These are phyloP conservation scores for Cladosporium sp. DNA, from an alignment of 2,329 filamentous ascomycete species.

Conservation along the genomic window DNA sequence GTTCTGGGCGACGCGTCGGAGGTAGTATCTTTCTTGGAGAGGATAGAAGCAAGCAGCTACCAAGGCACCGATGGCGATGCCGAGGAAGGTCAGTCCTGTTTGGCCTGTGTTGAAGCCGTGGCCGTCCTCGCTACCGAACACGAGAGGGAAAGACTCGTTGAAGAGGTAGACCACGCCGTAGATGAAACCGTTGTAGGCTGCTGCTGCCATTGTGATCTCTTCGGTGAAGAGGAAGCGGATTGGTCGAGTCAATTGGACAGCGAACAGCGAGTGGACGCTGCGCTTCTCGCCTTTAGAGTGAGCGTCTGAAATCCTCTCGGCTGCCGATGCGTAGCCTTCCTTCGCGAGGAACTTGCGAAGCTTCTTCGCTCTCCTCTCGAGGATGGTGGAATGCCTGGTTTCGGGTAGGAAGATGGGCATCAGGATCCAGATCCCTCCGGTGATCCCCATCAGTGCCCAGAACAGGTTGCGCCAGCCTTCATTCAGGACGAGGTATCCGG, in stretches of 20 bases:
- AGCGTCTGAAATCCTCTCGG: slow-evolving; percentile 18
- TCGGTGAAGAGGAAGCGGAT: slow-evolving; percentile 46
- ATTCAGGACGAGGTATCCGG: slow-evolving; percentile 30
- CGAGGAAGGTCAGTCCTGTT: slow-evolving; percentile 23
- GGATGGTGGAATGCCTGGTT: slow-evolving; percentile 28
- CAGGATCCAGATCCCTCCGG: slow-evolving; percentile 21
- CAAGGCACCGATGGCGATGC: slow-evolving; percentile 36
- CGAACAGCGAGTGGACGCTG: slow-evolving; percentile 37
- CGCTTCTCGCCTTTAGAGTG: slow-evolving; percentile 21
- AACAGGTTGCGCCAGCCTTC: slow-evolving; percentile 22
- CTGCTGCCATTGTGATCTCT: slow-evolving; percentile 44
- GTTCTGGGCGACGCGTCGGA: slow-evolving; percentile 18
- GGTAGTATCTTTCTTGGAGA: slow-evolving; percentile 43
- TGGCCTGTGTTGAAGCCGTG: slow-evolving; percentile 40
- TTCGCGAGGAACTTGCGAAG: slow-evolving; percentile 52
- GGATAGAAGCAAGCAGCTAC: slow-evolving; percentile 38
- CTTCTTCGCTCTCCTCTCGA: slow-evolving; percentile 56
- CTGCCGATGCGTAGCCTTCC: slow-evolving; percentile 14
- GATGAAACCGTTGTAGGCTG: slow-evolving; percentile 47
- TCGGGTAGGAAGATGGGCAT: slow-evolving; percentile 27
- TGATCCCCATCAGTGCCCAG: slow-evolving; percentile 25
- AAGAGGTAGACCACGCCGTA: slow-evolving; percentile 49
- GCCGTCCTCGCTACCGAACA: slow-evolving; percentile 38
- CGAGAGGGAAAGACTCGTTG: slow-evolving; percentile 46
- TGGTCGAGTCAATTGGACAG: slow-evolving; percentile 42